phyloP scores from a whole-genome alignment of 2,329 filamentous ascomycete species.

The Xylariomycetidae sp. region DNA sequence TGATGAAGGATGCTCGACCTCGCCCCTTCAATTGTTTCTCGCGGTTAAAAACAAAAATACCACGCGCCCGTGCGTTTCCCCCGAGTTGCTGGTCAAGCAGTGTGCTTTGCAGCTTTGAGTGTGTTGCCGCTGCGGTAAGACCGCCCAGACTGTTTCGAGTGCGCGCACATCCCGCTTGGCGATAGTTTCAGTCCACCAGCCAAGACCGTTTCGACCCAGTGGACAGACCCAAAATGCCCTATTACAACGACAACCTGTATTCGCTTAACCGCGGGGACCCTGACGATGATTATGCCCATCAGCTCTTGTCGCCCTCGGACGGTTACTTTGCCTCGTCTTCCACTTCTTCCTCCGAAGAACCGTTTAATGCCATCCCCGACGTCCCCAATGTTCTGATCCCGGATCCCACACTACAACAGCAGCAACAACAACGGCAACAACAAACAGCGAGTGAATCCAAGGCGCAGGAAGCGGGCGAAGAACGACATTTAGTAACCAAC shows the following conservation, averaged over 20 bases:
- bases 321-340: conserved; percentile 44
- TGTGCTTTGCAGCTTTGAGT: too few relatives aligned
- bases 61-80: too few relatives aligned
- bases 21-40: too few relatives aligned
- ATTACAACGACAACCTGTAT: conserved; percentile 44
- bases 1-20: too few relatives aligned
- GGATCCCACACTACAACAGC: conserved; percentile 38
- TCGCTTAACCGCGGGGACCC: conserved; percentile 30
- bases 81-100: too few relatives aligned
- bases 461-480: conserved; percentile 37
- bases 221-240: too few relatives aligned
- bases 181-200: conserved; percentile 23
- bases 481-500: conserved; percentile 28
- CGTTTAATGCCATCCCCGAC: conserved; percentile 32
- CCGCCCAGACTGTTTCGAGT: conserved; percentile 18
- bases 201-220: conserved; percentile 20
- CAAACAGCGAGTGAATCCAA: conserved; percentile 33
- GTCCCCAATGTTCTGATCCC: conserved; percentile 44
- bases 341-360: conserved; percentile 33
- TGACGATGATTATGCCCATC: conserved; percentile 26
- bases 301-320: conserved; percentile 45
- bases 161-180: conserved; percentile 17
- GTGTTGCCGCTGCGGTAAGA: conserved; percentile 13
- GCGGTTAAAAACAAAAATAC: too few relatives aligned
- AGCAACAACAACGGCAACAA: conserved; percentile 18